These are phyloP conservation scores for Phytophthora tentaculata DNA, from an alignment of 352 stramenopile species.

Conservation along the genomic window DNA sequence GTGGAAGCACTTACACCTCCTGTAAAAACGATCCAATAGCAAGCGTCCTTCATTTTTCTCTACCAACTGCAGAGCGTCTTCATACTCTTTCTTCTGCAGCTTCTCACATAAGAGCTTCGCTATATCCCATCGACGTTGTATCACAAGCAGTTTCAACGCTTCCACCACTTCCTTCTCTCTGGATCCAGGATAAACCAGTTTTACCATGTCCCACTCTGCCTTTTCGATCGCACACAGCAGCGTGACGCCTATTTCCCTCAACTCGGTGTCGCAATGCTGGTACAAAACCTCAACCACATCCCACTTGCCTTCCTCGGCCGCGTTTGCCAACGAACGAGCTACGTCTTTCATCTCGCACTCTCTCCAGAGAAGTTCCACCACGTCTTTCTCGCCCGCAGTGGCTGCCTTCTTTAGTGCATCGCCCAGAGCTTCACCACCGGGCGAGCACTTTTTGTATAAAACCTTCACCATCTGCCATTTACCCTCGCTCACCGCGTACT, in stretches of 20 bases:
- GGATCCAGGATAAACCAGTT: background rate
- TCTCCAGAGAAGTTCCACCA: background rate
- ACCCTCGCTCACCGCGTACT: background rate
- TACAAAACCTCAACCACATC: background rate
- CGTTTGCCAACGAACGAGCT: background rate
- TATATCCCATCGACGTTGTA: background rate
- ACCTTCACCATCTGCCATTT: background rate
- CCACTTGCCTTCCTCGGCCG: background rate
- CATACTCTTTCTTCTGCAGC: background rate
- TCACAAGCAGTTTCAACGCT: background rate
- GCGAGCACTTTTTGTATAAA: background rate
- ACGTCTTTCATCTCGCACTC: background rate
- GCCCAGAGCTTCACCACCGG: background rate
- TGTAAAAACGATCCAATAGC: background rate
- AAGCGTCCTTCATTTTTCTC: background rate
- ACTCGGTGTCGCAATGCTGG: background rate
- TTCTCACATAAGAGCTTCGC: background rate
- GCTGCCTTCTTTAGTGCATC: background rate
- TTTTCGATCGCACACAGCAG: background rate
- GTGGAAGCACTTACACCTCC: background rate
- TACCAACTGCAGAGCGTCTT: background rate
- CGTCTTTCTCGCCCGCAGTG: background rate
- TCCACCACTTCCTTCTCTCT: background rate
- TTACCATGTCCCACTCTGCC: background rate
- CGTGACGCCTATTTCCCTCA: background rate